Base-by-base conservation (phyloP, 805 yeast genomes). In the Sporopachydermia quercuum region DNA sequence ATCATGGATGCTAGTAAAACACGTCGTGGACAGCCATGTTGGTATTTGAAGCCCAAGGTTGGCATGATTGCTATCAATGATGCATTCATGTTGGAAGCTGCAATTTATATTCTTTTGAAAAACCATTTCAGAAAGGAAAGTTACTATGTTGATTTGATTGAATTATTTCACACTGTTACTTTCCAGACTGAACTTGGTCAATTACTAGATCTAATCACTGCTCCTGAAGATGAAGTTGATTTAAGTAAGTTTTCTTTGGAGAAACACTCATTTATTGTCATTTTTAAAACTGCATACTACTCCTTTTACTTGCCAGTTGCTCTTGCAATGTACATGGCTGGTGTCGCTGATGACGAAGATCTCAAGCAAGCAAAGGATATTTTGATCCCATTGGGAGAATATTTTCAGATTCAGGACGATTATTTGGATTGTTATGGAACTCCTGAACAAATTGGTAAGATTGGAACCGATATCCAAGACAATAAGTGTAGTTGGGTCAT, bases 331-430 rank as follows among this genome's bases (percentile, higher is more conserved):
- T 80, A 66, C 62, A 79, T 84, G 71, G 80, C 94, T 43, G 97
- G 96, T 40, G 58, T 81, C 50, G 68, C 67, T 43, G 68, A 71
- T 51, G 79, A 70, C 41, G 59, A 64, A 50, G 96, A 89, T 60
- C 71, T 91, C 57, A 71, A 82, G 57, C 97, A 89, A 66, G 96
- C 85, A 15, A 70, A 68, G 45, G 91, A 83, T 49, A 76, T 91
- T 35, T 70, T 91, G 60, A 77, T 91, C 47, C 96, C 96, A 42
- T 72, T 91, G 49, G 99, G 99, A 43, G 96, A 91, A 61, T 91
- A 91, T 61, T 91, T 91, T 78, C 99, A 91, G 68, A 84, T 91
- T 50, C 98, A 91, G 66, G 99, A 91, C 58, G 99, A 91, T 61
- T 91, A 70, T 66, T 73, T 91, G 49, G 99, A 91, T 62, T 84